A percentile compares a stretch with the other conserved stretches of the same genome.
phyloP scores from a whole-genome alignment of 1,284 basidiomycete species.

The Puccinia polysora region DNA sequence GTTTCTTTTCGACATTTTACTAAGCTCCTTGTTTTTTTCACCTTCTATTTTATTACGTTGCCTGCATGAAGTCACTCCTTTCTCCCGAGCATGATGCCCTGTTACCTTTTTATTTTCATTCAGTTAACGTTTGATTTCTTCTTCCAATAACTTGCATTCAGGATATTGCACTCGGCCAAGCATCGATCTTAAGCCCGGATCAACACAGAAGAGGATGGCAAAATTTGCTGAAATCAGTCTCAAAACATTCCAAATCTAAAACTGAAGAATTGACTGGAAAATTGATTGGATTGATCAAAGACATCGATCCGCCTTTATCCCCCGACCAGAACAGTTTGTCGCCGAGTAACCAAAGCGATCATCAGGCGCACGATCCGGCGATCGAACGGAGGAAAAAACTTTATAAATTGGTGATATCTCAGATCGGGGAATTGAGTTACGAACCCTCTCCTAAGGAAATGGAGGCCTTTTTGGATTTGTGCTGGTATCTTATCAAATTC shows the following conservation, averaged over 20 bases:
- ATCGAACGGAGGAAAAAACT: neutral
- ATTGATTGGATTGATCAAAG: neutral
- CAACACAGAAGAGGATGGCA: neutral
- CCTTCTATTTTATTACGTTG: neutral
- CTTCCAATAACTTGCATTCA: neutral
- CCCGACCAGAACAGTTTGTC: neutral
- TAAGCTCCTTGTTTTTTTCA: too few relatives aligned
- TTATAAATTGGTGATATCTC: neutral
- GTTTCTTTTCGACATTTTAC: neutral
- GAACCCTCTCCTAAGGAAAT: too few relatives aligned
- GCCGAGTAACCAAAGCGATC: neutral
- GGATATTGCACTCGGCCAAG: neutral
- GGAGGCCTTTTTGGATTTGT: neutral
- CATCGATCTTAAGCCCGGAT: neutral
- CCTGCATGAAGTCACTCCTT: too few relatives aligned
- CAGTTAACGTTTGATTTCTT: too few relatives aligned
- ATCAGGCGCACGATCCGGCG: neutral
- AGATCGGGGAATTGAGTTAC: neutral
- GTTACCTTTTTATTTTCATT: neutral
- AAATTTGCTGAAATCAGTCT: neutral
- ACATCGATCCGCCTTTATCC: neutral
- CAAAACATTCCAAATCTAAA: neutral
- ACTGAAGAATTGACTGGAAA: neutral
- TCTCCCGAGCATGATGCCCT: too few relatives aligned
- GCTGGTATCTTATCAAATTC: conserved; percentile 3